Evolutionary conservation across 2,329 filamentous ascomycete species (phyloP).

Genomic region (Annulohypoxylon truncatum): DNA sequence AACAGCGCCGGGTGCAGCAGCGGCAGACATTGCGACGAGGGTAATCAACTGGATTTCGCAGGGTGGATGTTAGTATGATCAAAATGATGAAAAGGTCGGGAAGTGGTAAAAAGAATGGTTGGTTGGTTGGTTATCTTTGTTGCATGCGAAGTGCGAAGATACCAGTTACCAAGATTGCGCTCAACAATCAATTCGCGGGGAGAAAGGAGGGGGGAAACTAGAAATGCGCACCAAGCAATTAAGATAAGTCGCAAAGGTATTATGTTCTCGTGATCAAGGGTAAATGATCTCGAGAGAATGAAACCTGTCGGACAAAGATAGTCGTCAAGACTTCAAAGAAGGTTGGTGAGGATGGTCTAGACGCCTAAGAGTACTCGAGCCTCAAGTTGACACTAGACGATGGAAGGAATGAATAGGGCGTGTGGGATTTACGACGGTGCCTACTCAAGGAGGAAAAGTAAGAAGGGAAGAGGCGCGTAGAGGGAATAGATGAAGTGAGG

Average conservation of each 20-base stretch:
- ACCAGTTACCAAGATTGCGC: slow-evolving; percentile 7
- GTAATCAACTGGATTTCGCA: slow-evolving; percentile 38
- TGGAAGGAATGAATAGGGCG: slow-evolving; percentile 32
- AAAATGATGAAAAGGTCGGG: background rate
- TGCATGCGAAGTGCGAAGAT: slow-evolving; percentile 6
- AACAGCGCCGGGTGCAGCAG: slow-evolving; percentile 70
- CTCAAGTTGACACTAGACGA: slow-evolving; percentile 25
- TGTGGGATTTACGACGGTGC: slow-evolving; percentile 19
- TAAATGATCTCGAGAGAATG: slow-evolving; percentile 39
- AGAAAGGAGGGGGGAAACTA: background rate
- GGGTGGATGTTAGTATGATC: slow-evolving; percentile 27
- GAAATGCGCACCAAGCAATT: slow-evolving; percentile 37
- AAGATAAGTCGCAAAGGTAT: slow-evolving; percentile 30
- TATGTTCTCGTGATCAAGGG: slow-evolving; percentile 31
- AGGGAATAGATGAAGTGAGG: slow-evolving; percentile 22
- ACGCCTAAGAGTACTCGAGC: slow-evolving; percentile 37
- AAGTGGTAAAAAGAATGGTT: background rate
- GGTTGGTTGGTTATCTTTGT: background rate
- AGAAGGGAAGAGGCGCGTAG: slow-evolving; percentile 22
- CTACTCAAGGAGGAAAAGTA: slow-evolving; percentile 31
- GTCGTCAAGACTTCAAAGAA: slow-evolving; percentile 39
- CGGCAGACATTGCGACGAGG: slow-evolving; percentile 66
- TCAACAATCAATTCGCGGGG: background rate
- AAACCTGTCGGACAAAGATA: slow-evolving; percentile 40
- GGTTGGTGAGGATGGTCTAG: slow-evolving; percentile 20